These are phyloP conservation scores for Neotropicomus parvogracilis DNA, from an alignment of 1,284 basidiomycete genomes.

Conservation along the genomic window DNA sequence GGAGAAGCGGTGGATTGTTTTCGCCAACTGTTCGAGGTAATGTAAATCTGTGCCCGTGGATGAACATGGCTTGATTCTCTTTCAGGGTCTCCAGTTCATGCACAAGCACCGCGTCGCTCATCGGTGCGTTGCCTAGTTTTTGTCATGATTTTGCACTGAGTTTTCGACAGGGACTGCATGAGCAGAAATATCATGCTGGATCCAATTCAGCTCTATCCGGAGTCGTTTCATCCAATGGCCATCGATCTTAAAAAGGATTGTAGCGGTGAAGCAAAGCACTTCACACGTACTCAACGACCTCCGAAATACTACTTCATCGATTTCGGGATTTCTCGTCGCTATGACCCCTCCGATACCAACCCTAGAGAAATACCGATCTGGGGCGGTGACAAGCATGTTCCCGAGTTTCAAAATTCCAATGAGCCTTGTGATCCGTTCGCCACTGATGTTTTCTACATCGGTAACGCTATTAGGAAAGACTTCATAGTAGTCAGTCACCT, in stretches of 20 bases:
- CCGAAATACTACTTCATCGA: neutral
- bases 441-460: neutral
- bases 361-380: neutral
- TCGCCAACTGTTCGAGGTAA: neutral
- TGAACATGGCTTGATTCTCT: neutral
- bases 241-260: neutral
- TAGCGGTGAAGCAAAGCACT: neutral
- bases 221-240: neutral
- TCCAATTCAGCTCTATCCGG: constrained; percentile 2
- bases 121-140: neutral
- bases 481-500: constrained; percentile 18
- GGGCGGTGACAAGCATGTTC: neutral
- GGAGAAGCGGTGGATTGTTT: constrained; percentile 1
- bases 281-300: neutral
- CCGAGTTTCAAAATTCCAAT: constrained; percentile 15
- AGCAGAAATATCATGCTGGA: constrained; percentile 15
- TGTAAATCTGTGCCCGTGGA: neutral
- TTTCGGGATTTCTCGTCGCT: neutral
- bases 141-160: neutral
- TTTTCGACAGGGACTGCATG: constrained; percentile 12
- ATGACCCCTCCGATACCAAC: neutral
- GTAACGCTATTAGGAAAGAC: constrained; percentile 1
- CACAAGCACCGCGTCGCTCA: neutral
- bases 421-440: constrained; percentile 11
- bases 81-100: neutral